Percentiles rank a stretch among this genome's conserved stretches.
These are phyloP conservation scores for Cladophialophora yegresii DNA, from an alignment of 2,329 filamentous ascomycete genomes.

Conservation along the genomic window DNA sequence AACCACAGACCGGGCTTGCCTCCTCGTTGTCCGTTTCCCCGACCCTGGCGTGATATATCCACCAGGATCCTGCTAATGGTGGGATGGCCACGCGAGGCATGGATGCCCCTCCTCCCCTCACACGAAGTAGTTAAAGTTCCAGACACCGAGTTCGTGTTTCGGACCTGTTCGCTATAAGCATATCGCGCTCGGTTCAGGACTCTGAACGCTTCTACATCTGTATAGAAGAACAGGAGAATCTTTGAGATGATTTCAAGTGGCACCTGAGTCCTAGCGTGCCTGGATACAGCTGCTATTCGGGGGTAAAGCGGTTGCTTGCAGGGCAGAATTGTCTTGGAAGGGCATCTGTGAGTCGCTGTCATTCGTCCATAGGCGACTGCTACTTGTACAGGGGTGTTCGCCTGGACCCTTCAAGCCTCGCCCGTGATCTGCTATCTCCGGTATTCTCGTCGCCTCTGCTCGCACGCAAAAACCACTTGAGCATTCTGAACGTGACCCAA, in stretches of 20 bases:
- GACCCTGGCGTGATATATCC: neutral
- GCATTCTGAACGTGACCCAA: neutral
- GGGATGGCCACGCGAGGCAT: slow-evolving; percentile 1
- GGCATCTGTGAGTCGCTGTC: neutral
- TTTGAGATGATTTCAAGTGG: neutral
- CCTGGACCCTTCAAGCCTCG: neutral
- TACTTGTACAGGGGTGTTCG: neutral
- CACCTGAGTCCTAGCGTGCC: neutral
- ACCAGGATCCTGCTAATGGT: neutral
- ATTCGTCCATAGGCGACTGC: slow-evolving; percentile 6
- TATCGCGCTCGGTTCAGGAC: no score
- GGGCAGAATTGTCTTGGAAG: neutral
- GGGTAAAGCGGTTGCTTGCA: slow-evolving; percentile 4
- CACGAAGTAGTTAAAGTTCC: neutral
- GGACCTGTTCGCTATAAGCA: neutral
- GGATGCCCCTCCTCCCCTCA: neutral
- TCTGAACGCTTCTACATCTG: neutral
- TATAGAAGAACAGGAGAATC: neutral
- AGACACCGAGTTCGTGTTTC: neutral
- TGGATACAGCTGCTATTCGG: slow-evolving; percentile 7
- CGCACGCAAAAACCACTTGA: neutral
- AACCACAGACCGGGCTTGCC: neutral
- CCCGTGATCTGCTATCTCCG: slow-evolving; percentile 1
- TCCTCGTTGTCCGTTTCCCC: neutral
- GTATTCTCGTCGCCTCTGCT: neutral